Percentiles rank a stretch among this genome's conserved stretches.
Evolutionary conservation across 768 basidiomycete genomes (phyloP).

Genomic region (Glaciozyma martinii): DNA sequence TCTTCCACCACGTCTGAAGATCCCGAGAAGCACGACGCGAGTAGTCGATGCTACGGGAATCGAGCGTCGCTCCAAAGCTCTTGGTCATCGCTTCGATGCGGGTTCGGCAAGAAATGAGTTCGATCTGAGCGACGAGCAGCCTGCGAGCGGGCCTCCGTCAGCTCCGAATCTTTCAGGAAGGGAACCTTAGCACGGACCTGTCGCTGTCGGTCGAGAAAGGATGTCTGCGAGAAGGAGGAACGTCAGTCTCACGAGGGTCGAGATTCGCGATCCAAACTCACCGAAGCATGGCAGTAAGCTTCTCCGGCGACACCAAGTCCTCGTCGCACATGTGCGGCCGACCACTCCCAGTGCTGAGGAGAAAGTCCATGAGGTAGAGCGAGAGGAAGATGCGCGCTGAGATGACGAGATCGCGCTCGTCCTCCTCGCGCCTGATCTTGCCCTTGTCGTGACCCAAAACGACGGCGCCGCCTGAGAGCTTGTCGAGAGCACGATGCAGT

Average conservation of each 20-base stretch:
- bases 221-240: background rate
- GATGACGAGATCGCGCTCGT: constrained; percentile 82
- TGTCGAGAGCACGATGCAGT: constrained; percentile 82
- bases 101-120: background rate
- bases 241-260: no score
- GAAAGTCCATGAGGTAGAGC: constrained; percentile 92
- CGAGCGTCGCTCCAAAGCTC: background rate
- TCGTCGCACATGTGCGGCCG: background rate
- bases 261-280: background rate
- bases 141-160: no score
- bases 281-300: constrained; percentile 6
- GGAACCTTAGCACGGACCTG: background rate
- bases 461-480: constrained; percentile 43
- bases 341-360: constrained; percentile 40
- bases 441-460: constrained; percentile 49
- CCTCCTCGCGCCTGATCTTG: constrained; percentile 56
- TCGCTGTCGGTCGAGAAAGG: constrained; percentile 5
- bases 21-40: background rate
- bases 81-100: background rate
- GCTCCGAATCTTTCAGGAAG: no score
- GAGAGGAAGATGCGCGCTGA: constrained; percentile 91
- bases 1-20: background rate
- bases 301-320: constrained; percentile 12
- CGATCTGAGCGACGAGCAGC: background rate
- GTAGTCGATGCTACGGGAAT: background rate